Evolutionary conservation across 768 basidiomycete species (phyloP), one percentile per base, ranked within the genome.

Genomic region (Suillus plorans): DNA sequence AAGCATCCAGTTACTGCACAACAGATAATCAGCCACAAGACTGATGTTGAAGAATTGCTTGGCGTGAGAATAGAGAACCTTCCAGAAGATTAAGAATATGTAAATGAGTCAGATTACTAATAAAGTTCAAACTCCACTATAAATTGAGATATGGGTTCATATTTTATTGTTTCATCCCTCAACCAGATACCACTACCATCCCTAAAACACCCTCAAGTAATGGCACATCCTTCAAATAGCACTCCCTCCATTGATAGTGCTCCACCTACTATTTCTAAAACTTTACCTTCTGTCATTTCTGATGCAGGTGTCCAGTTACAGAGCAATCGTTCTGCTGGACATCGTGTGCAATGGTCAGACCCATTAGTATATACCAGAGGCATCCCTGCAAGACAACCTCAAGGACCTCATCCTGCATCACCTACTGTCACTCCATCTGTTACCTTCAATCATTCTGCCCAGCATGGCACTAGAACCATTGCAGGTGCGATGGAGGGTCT

Each of bases 281-380:
- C 41, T 20, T 9, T 31, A 0, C 37, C 41, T 28, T 28, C 58
- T 42, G 41, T 8, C 12, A 42, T 41, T 63, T 45, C 63, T 62
- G 18, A 16, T 13, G 25, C 22, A 28, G 16, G 34, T 61, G 22
- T 20, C 8, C 36, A 31, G 13, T 42, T 25, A 41, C 22, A 28
- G 34, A 57, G 22, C 36, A 31, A 39, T 8, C 36, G 8, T 37
- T 16, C 36, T 20, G 37, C 55, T 58, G 20, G 22, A 37, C 14
- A 36, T 36, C 62, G 41, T 64, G 52, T 49, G 16, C 37, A 55
- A 39, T 64, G 63, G 63, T 63, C 63, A 63, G 16, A 20, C 7
- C 63, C 63, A 63, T 45, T 64, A 12, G 25, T 44, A 7, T n/a
- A 37, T 7, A 45, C 22, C n/a, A 64, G 25, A 18, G 36, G 22